A percentile compares a stretch with the other conserved stretches of the same genome.
These are phyloP conservation scores for Hortiboletus campestris DNA, from an alignment of 768 basidiomycete genomes.

Conservation along the genomic window DNA sequence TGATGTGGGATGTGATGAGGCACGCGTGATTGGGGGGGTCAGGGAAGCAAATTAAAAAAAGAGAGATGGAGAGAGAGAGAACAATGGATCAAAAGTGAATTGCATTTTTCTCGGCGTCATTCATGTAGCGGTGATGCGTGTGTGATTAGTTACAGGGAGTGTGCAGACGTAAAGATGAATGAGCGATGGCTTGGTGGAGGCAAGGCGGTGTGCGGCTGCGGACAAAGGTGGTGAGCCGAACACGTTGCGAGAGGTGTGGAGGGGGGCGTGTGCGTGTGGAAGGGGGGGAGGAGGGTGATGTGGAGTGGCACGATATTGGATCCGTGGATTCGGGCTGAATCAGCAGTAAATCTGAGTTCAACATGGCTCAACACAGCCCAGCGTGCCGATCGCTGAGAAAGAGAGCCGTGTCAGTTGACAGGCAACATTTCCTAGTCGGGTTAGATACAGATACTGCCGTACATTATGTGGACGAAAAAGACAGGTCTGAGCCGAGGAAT, in stretches of 20 bases:
- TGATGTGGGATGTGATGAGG: background rate
- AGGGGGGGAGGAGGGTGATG: constrained; percentile 2
- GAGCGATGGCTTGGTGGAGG: constrained; percentile 13
- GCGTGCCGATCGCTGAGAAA: constrained; percentile 31
- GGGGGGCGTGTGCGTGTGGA: background rate
- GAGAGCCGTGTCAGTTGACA: constrained; percentile 31
- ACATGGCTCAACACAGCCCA: constrained; percentile 20
- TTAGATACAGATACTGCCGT: constrained; percentile 32
- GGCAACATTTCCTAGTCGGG: constrained; percentile 30
- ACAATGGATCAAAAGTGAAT: background rate
- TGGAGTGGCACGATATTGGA: constrained; percentile 1
- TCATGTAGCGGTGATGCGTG: constrained; percentile 2
- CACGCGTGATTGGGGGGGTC: background rate
- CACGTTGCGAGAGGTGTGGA: constrained; percentile 17
- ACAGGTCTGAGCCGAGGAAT: constrained; percentile 5
- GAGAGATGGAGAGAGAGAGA: background rate
- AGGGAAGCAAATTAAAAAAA: background rate
- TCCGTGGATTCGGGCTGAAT: constrained; percentile 20
- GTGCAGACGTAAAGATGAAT: constrained; percentile 18
- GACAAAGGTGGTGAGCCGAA: constrained; percentile 6
- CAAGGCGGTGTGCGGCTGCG: constrained; percentile 18
- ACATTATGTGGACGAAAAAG: constrained; percentile 29
- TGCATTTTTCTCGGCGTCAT: constrained; percentile 4
- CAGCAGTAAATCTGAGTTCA: constrained; percentile 25
- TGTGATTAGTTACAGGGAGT: constrained; percentile 15